A percentile compares a stretch with the other conserved stretches of the same genome.
phyloP scores from a whole-genome alignment of 495 filamentous ascomycete species.

The Hyaloscypha finlandica region DNA sequence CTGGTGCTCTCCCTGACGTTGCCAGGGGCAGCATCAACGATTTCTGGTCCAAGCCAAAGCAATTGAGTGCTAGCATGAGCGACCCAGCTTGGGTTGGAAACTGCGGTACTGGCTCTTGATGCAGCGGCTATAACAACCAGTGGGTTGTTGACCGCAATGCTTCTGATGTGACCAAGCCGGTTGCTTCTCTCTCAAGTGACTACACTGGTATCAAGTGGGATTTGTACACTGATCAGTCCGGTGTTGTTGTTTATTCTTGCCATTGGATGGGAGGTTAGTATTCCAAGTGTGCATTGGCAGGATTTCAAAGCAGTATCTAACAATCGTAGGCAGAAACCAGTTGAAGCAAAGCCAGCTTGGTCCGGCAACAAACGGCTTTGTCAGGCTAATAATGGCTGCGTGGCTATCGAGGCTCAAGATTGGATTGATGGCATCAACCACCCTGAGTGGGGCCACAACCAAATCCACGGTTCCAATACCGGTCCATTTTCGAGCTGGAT shows the following conservation, averaged over 20 bases:
- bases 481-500: slow-evolving; percentile 17
- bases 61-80: slow-evolving; percentile 65
- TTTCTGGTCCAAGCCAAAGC: slow-evolving; percentile 67
- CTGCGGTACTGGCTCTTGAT: slow-evolving; percentile 50
- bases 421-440: slow-evolving; percentile 84
- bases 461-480: slow-evolving; percentile 56
- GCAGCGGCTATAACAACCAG: slow-evolving; percentile 25
- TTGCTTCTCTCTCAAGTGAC: slow-evolving; percentile 62
- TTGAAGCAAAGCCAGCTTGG: slow-evolving; percentile 17
- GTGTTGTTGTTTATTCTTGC: slow-evolving; percentile 78
- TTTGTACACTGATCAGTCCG: slow-evolving; percentile 71
- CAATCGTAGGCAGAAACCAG: slow-evolving; percentile 12
- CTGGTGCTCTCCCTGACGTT: slow-evolving; percentile 67
- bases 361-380: slow-evolving; percentile 23
- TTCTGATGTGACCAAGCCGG: slow-evolving; percentile 63
- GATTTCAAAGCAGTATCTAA: neutral
- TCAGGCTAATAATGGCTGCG: slow-evolving; percentile 54
- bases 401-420: slow-evolving; percentile 66
- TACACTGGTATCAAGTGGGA: slow-evolving; percentile 72
- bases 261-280: slow-evolving; percentile 24
- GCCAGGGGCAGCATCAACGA: slow-evolving; percentile 64
- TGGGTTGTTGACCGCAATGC: slow-evolving; percentile 61
- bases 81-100: slow-evolving; percentile 54
- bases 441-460: slow-evolving; percentile 69
- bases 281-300: neutral